Percentiles rank a stretch among this genome's conserved stretches.
Evolutionary conservation across 257 asterid species (phyloP).

Genomic region (Ilex asprella): DNA sequence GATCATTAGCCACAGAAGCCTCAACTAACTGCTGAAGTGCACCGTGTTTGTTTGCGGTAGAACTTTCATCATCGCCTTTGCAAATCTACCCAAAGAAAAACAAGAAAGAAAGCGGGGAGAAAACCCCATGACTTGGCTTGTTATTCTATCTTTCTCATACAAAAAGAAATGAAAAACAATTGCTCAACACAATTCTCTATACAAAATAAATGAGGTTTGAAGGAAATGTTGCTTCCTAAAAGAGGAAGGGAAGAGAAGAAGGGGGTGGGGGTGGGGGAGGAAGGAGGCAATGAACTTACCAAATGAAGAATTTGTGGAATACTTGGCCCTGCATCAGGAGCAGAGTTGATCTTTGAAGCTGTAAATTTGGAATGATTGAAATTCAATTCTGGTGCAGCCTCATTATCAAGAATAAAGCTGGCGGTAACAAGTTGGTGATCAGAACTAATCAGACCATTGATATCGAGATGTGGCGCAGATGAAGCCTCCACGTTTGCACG

Average conservation of each 20-base stretch:
- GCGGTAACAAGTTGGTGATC: constrained; percentile 41
- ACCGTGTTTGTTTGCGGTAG: constrained; percentile 49
- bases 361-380: constrained; percentile 48
- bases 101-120: too few relatives aligned
- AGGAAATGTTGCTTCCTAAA: too few relatives aligned
- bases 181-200: too few relatives aligned
- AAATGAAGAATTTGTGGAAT: constrained; percentile 94
- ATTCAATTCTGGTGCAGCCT: constrained; percentile 40
- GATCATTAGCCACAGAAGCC: constrained; percentile 55
- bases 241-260: too few relatives aligned
- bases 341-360: constrained; percentile 40
- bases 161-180: too few relatives aligned
- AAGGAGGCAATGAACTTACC: constrained; percentile 41
- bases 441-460: constrained; percentile 53
- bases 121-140: too few relatives aligned
- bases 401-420: constrained; percentile 40
- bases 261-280: background rate
- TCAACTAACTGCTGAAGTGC: constrained; percentile 92
- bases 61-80: constrained; percentile 68
- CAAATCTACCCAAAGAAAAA: constrained; percentile 45
- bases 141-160: too few relatives aligned
- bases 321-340: constrained; percentile 68
- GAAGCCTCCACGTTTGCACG: constrained; percentile 40
- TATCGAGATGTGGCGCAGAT: constrained; percentile 40
- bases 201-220: too few relatives aligned